Percentiles rank a stretch among this genome's conserved stretches.
Evolutionary conservation across 192 early-diverging fungal species (phyloP).

Genomic region (Backusella tuberculispora): DNA sequence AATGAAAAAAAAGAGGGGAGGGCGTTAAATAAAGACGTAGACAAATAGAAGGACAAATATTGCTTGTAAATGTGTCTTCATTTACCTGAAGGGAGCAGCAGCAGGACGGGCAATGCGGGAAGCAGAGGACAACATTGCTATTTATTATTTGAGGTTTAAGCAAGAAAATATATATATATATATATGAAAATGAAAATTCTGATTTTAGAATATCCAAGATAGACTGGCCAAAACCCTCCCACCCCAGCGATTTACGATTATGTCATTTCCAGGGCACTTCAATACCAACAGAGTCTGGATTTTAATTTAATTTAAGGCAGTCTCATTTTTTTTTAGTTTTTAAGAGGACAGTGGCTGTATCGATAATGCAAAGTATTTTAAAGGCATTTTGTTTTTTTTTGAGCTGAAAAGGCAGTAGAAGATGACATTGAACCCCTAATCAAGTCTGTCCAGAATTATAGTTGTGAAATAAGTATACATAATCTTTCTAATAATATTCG

Average conservation of each 20-base stretch:
- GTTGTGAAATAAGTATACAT: background rate
- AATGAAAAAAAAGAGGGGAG: background rate
- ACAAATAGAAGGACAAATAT: background rate
- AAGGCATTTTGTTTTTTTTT: too few species aligned
- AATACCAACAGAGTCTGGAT: too few species aligned
- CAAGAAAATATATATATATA: too few species aligned
- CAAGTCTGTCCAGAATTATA: background rate
- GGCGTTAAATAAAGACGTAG: background rate
- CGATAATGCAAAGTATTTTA: too few species aligned
- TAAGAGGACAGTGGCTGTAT: too few species aligned
- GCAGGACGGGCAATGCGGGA: conserved; percentile 43
- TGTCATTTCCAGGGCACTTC: too few species aligned
- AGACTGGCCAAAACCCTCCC: too few species aligned
- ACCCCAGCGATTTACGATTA: too few species aligned
- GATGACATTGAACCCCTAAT: background rate
- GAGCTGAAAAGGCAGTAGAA: background rate
- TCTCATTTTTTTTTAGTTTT: too few species aligned
- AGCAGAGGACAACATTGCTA: conserved; percentile 37
- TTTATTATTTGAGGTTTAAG: background rate
- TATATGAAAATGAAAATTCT: background rate
- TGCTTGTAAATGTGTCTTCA: background rate
- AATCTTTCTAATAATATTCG: background rate
- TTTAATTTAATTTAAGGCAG: too few species aligned
- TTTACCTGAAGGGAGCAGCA: conserved; percentile 38
- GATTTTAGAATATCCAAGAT: too few species aligned